Conservation (phyloP, 2,329 filamentous ascomycete species). For the Pseudogymnoascus sp. region DNA sequence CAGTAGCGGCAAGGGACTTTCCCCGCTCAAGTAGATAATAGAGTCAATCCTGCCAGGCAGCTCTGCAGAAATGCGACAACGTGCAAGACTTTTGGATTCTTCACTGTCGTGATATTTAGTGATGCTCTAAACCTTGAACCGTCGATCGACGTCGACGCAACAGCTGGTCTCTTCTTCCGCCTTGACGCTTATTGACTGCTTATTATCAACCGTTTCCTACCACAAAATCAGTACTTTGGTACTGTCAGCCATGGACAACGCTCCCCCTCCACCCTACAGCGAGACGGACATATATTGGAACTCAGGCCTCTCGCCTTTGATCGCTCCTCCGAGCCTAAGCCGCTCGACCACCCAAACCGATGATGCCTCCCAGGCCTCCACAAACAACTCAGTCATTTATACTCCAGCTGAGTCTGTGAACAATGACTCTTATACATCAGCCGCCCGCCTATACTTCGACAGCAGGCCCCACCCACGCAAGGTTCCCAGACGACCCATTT, state of each 20-base stretch:
- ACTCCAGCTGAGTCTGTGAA: slow-evolving; percentile 17
- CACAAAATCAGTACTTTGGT: background rate
- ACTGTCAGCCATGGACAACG: slow-evolving; percentile 24
- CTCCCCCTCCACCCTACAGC: slow-evolving; percentile 47
- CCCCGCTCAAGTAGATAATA: slow-evolving; percentile 6
- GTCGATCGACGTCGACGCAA: background rate
- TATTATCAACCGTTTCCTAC: background rate
- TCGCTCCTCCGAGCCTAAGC: slow-evolving; percentile 20
- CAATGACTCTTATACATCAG: slow-evolving; percentile 23
- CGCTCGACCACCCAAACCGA: slow-evolving; percentile 25
- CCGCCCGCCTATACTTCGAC: slow-evolving; percentile 32
- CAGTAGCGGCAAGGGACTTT: slow-evolving; percentile 3
- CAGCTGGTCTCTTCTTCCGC: background rate
- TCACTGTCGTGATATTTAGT: background rate
- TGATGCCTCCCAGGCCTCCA: slow-evolving; percentile 27
- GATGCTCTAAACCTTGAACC: background rate
- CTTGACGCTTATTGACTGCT: background rate
- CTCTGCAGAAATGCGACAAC: slow-evolving; percentile 2
- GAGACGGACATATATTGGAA: slow-evolving; percentile 48
- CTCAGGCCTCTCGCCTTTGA: slow-evolving; percentile 25
- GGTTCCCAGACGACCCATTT: slow-evolving; percentile 15
- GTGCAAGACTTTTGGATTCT: background rate
- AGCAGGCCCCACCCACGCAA: slow-evolving; percentile 30
- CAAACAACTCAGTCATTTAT: slow-evolving; percentile 19
- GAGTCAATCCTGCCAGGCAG: slow-evolving; percentile 4